These are phyloP conservation scores for Microdochium bolleyi DNA, from an alignment of 2,329 filamentous ascomycete genomes.

Conservation along the genomic window DNA sequence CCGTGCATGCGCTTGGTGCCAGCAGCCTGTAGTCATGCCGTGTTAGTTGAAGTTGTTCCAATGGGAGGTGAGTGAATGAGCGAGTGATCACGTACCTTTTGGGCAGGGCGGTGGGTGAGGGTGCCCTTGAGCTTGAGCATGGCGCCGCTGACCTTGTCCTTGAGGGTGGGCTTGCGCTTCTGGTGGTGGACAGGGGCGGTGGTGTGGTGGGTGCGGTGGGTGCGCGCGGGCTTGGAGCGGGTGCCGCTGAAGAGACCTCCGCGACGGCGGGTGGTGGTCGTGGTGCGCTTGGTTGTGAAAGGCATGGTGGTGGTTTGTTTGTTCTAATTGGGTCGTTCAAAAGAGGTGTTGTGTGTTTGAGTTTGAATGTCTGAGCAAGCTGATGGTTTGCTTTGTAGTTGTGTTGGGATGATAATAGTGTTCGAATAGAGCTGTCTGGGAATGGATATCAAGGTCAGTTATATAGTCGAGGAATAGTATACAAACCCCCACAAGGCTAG, in stretches of 20 bases:
- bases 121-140: constrained; percentile 66
- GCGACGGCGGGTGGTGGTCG: constrained; percentile 32
- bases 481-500: not conserved
- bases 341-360: constrained; percentile 2
- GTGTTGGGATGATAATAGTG: not conserved
- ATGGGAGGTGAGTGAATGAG: not conserved
- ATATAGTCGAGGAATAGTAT: not conserved
- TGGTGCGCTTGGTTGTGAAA: constrained; percentile 23
- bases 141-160: constrained; percentile 72
- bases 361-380: constrained; percentile 1
- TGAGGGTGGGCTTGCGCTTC: constrained; percentile 58
- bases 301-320: constrained; percentile 20
- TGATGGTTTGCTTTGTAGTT: constrained; percentile 2
- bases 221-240: constrained; percentile 19
- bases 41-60: constrained; percentile 2
- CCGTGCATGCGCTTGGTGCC: constrained; percentile 68
- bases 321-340: constrained; percentile 2
- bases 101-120: constrained; percentile 58
- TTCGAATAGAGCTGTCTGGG: not conserved
- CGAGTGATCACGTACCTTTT: constrained; percentile 47
- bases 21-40: constrained; percentile 45
- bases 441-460: not conserved
- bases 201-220: constrained; percentile 9
- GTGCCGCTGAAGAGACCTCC: constrained; percentile 26
- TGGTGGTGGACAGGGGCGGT: constrained; percentile 47